Conservation (phyloP, 371 early-diverging fungal genomes). For the Rhizopus stolonifer region DNA sequence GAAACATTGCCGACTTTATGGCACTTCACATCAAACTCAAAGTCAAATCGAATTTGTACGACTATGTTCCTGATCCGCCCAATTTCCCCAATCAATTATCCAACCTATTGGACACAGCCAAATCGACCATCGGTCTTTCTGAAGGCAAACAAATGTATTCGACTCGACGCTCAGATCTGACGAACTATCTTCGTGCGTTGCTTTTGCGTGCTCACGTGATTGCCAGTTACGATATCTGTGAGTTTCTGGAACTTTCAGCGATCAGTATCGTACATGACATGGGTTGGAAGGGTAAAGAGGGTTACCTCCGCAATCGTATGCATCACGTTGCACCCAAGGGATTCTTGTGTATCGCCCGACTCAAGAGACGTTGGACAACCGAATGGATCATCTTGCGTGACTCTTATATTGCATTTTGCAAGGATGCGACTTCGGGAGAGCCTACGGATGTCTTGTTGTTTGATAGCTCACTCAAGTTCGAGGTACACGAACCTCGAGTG, state of each 20-base stretch:
- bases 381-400: conserved; percentile 80
- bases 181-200: conserved; percentile 60
- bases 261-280: conserved; percentile 74
- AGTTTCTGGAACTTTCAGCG: conserved; percentile 78
- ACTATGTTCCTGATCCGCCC: conserved; percentile 43
- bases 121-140: conserved; percentile 33
- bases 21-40: conserved; percentile 65
- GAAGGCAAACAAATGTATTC: conserved; percentile 5
- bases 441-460: conserved; percentile 75
- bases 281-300: conserved; percentile 89
- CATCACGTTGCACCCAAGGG: conserved; percentile 35
- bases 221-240: conserved; percentile 73
- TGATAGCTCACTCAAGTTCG: conserved; percentile 62
- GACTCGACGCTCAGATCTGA: conserved; percentile 53
- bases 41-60: conserved; percentile 44
- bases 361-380: conserved; percentile 51
- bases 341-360: conserved; percentile 38
- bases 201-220: conserved; percentile 62
- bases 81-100: conserved; percentile 48
- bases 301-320: conserved; percentile 62
- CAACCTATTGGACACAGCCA: conserved; percentile 41
- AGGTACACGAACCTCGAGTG: conserved; percentile 22
- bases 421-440: conserved; percentile 44
- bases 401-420: conserved; percentile 67
- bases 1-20: conserved; percentile 72